Evolutionary conservation across 2,329 filamentous ascomycete genomes (phyloP).

Genomic region (Epichloe scottii): DNA sequence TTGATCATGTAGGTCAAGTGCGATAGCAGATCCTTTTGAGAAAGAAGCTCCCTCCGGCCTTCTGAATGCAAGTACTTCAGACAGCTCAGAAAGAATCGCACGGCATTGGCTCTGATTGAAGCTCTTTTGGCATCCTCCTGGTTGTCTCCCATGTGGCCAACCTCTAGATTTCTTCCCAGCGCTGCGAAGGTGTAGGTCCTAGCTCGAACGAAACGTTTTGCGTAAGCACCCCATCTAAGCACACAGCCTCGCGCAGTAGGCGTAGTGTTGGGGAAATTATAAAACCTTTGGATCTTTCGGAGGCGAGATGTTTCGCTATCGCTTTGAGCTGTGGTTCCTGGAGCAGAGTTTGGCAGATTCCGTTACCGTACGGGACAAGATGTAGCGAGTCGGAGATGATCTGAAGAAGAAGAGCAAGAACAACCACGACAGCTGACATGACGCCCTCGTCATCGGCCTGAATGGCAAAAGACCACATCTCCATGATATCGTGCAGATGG

Average conservation of each 20-base stretch:
- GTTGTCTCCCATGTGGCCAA: conserved; percentile 44
- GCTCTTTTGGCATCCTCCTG: conserved; percentile 57
- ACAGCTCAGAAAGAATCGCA: conserved; percentile 68
- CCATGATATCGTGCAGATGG: conserved; percentile 68
- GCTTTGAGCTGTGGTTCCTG: conserved; percentile 72
- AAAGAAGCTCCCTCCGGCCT: conserved; percentile 69
- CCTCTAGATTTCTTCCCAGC: conserved; percentile 66
- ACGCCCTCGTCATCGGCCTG: conserved; percentile 70
- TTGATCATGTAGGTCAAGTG: conserved; percentile 69
- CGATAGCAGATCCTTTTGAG: conserved; percentile 67
- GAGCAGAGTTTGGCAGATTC: conserved; percentile 70
- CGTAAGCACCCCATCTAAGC: conserved; percentile 76
- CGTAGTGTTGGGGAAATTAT: conserved; percentile 81
- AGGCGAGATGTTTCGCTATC: conserved; percentile 64
- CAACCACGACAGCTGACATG: conserved; percentile 67
- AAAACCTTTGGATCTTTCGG: conserved; percentile 72
- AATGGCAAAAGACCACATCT: conserved; percentile 76
- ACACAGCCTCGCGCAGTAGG: conserved; percentile 72
- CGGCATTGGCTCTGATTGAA: conserved; percentile 70
- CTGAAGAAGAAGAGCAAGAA: conserved; percentile 70
- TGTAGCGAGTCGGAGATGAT: conserved; percentile 63
- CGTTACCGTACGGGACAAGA: conserved; percentile 60
- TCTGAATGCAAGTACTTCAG: conserved; percentile 66
- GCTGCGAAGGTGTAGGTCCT: conserved; percentile 70
- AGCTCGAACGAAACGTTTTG: conserved; percentile 63